A percentile compares a stretch with the other conserved stretches of the same genome.
Evolutionary conservation across 805 yeast species (phyloP).

Genomic region (Candida quercuum): DNA sequence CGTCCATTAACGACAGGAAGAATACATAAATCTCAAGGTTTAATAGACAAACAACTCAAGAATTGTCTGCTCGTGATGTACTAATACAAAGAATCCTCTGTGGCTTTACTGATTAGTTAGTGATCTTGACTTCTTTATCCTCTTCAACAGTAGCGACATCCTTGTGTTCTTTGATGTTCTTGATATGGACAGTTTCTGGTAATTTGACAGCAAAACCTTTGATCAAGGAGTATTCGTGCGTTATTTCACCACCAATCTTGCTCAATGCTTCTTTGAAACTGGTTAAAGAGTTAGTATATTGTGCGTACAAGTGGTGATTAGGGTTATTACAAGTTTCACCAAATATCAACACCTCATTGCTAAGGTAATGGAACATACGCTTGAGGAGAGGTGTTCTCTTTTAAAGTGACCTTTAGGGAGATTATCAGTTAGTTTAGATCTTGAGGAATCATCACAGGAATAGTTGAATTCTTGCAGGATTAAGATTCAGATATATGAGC

Average conservation of each 20-base stretch:
- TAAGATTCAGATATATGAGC: too few relatives aligned
- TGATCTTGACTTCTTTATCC: conserved; percentile 57
- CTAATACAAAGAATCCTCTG: too few relatives aligned
- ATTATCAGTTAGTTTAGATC: neutral
- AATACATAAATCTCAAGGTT: too few relatives aligned
- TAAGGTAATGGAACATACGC: conserved; percentile 22
- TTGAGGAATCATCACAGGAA: neutral
- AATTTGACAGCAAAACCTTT: conserved; percentile 61
- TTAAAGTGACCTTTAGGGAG: conserved; percentile 30
- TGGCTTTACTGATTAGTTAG: too few relatives aligned
- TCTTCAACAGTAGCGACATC: conserved; percentile 59
- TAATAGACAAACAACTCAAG: too few relatives aligned
- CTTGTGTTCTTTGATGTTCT: conserved; percentile 40
- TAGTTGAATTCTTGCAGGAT: too few relatives aligned
- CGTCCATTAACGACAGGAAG: too few relatives aligned
- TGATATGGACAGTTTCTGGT: conserved; percentile 44
- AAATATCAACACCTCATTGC: too few relatives aligned
- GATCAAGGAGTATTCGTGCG: conserved; percentile 56
- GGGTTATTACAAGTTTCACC: too few relatives aligned
- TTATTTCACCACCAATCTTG: conserved; percentile 55
- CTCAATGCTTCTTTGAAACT: conserved; percentile 44
- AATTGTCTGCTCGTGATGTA: too few relatives aligned
- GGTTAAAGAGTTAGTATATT: conserved; percentile 9
- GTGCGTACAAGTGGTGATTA: neutral
- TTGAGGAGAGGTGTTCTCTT: conserved; percentile 27